A percentile compares a stretch with the other conserved stretches of the same genome.
Conservation (phyloP, 2,329 filamentous ascomycete genomes). For the Trichoderma arundinaceum region DNA sequence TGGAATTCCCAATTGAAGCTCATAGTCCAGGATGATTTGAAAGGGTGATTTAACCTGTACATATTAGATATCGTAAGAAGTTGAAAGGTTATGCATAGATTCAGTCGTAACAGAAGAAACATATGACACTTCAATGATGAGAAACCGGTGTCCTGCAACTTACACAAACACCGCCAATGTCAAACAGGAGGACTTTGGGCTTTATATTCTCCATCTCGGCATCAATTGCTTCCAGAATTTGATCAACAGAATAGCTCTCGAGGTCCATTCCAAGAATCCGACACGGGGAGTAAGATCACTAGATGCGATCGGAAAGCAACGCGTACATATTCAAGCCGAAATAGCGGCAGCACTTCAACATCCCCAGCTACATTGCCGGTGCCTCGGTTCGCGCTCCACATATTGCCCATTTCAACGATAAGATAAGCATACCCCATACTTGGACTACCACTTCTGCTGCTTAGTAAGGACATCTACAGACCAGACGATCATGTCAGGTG, state of each 20-base stretch:
- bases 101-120: neutral
- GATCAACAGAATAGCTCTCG: constrained; percentile 31
- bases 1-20: constrained; percentile 75
- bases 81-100: too few species aligned
- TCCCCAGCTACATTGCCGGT: constrained; percentile 17
- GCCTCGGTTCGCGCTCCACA: constrained; percentile 32
- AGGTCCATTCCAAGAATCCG: constrained; percentile 19
- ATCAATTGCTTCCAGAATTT: constrained; percentile 43
- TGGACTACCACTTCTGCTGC: too few species aligned
- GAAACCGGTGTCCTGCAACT: constrained; percentile 48
- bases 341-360: constrained; percentile 2
- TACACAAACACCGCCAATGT: constrained; percentile 97
- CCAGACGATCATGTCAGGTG: constrained; percentile 39
- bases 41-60: constrained; percentile 85
- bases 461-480: neutral
- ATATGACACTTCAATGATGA: neutral
- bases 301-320: neutral
- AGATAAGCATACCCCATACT: constrained; percentile 25
- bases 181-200: constrained; percentile 83
- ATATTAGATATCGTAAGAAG: constrained; percentile 20
- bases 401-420: neutral
- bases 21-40: constrained; percentile 91
- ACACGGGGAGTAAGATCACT: constrained; percentile 18
- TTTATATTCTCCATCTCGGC: constrained; percentile 50
- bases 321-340: neutral